A percentile compares a stretch with the other conserved stretches of the same genome.
These are phyloP conservation scores for Pouteria campechiana DNA, from an alignment of 179 eudicot species.

Conservation along the genomic window DNA sequence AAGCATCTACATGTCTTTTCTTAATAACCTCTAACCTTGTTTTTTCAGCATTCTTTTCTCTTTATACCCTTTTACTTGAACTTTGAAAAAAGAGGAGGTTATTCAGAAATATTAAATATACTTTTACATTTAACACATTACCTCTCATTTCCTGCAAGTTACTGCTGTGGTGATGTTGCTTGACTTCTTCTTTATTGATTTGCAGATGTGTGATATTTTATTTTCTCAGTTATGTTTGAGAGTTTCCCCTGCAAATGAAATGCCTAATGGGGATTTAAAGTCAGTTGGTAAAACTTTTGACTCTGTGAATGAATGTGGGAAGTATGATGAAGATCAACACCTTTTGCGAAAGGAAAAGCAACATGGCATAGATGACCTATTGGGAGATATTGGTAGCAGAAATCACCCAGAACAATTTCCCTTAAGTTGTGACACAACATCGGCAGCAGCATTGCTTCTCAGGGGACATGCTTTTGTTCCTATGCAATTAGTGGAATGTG, in stretches of 20 bases:
- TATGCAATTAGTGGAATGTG: slow-evolving; percentile 84
- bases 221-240: slow-evolving; percentile 91
- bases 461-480: slow-evolving; percentile 94
- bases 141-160: not conserved
- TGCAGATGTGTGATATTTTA: slow-evolving; percentile 94
- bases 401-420: slow-evolving; percentile 6
- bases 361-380: slow-evolving; percentile 28
- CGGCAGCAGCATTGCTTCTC: slow-evolving; percentile 94
- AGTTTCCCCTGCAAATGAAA: slow-evolving; percentile 48
- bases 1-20: no score
- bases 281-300: slow-evolving; percentile 27
- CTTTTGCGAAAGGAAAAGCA: slow-evolving; percentile 27
- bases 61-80: no score
- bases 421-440: slow-evolving; percentile 59
- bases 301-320: slow-evolving; percentile 16
- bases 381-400: slow-evolving; percentile 33
- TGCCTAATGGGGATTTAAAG: slow-evolving; percentile 27
- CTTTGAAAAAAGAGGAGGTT: no score
- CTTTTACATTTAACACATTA: slow-evolving; percentile 1
- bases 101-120: no score
- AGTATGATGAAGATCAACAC: slow-evolving; percentile 26
- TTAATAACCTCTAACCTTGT: no score
- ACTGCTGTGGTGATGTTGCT: no score
- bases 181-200: slow-evolving; percentile 5
- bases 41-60: no score